Evolutionary conservation across 1,284 basidiomycete species (phyloP).

Genomic region (Coniferiporia sulphurascens): DNA sequence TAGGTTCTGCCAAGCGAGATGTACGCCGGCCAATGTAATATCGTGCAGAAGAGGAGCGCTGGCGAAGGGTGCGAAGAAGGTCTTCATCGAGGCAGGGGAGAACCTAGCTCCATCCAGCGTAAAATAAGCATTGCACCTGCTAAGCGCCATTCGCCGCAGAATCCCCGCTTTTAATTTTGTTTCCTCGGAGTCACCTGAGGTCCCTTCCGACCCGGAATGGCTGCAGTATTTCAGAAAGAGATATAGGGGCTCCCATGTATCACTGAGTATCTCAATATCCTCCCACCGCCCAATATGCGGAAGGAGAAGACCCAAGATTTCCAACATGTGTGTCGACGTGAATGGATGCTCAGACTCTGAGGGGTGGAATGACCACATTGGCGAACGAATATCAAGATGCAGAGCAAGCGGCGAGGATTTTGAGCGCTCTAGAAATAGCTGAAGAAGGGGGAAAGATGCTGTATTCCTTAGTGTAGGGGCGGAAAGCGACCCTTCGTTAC

Average conservation of each 20-base stretch:
- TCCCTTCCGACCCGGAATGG: not conserved
- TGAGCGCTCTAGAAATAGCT: conserved; percentile 39
- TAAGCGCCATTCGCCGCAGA: conserved; percentile 39
- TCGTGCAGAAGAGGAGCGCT: conserved; percentile 30
- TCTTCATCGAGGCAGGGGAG: conserved; percentile 34
- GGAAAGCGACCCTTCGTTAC: not conserved
- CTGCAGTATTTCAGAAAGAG: conserved; percentile 40
- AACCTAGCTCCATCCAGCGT: conserved; percentile 39
- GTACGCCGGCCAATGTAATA: conserved; percentile 47
- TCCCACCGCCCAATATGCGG: conserved; percentile 43
- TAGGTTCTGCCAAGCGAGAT: conserved; percentile 43
- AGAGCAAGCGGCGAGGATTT: conserved; percentile 39
- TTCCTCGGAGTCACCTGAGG: not conserved
- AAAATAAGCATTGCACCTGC: conserved; percentile 52
- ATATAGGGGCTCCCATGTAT: conserved; percentile 53
- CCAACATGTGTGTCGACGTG: conserved; percentile 37
- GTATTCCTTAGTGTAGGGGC: conserved; percentile 20
- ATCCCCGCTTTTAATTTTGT: conserved; percentile 27
- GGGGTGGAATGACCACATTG: conserved; percentile 33
- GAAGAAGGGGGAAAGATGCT: conserved; percentile 32
- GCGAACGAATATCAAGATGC: conserved; percentile 49
- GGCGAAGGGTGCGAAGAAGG: conserved; percentile 40
- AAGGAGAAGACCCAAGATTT: conserved; percentile 38
- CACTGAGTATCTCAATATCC: conserved; percentile 42
- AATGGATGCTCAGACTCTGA: conserved; percentile 38